Evolutionary conservation across 2,329 filamentous ascomycete species (phyloP), one percentile per base, ranked within the genome.

Genomic region (Neonectria punicea): DNA sequence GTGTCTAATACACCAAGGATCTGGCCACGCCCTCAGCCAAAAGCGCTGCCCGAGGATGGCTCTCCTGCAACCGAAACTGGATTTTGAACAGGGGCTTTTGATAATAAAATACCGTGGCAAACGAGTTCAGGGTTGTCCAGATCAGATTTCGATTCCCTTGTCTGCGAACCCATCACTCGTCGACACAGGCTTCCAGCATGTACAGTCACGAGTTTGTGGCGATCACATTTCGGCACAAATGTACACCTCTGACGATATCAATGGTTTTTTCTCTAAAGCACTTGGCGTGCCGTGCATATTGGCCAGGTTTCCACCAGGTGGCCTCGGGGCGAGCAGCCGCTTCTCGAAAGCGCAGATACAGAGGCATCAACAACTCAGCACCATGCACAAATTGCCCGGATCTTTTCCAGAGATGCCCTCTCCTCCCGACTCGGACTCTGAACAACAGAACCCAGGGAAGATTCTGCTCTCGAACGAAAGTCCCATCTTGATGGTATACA

Each of bases 381-480:
- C 28, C 28, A 50, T 66, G 6, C 63, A 62, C n/a, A 59, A 71
- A 67, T 74, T 89, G 73, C 86, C 87, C 9, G 86, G 85, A 4
- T 82, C 85, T 20, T 89, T 87, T 67, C 87, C 86, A 32, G 79
- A 76, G 44, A 81, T 84, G 1, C 85, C 85, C 18, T 87, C 85
- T 20, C 86, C 85, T 9, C 84, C 85, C 2, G 87, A 89, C 54
- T 90, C 88, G 0, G 87, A 88, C 65, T 82, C 80, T 28, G 83
- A 89, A 47, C 73, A 74, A 22, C 66, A 63, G 16, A 73, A 70
- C 50, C 75, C 30, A 61, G 78, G 58, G 77, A 85, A 89, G 4
- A 94, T 98, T 36, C 82, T 96, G 0, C 83, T 99, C 3, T 92
- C 94, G 25, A 99, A 99, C 76, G 96, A 98, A 79, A 97, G 93